phyloP scores from a whole-genome alignment of 1,284 basidiomycete species.

The Malassezia brasiliensis region DNA sequence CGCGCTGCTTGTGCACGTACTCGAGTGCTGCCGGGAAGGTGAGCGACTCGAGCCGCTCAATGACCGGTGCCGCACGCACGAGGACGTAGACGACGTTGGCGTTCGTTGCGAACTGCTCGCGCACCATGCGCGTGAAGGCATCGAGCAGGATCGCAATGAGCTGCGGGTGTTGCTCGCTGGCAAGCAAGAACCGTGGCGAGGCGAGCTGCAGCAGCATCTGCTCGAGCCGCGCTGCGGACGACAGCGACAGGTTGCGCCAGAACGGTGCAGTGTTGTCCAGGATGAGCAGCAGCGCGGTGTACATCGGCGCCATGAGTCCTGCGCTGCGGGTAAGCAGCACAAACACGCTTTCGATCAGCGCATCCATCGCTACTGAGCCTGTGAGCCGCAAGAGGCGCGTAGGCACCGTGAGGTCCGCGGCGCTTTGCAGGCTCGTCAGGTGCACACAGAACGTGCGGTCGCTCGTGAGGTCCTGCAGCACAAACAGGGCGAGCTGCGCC shows the following conservation, averaged over 20 bases:
- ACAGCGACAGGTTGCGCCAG: conserved; percentile 65
- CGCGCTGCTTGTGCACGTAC: neutral
- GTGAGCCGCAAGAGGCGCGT: conserved; percentile 15
- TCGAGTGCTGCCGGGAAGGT: conserved; percentile 53
- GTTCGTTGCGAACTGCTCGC: conserved; percentile 56
- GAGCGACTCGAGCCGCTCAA: conserved; percentile 80
- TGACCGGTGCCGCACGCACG: conserved; percentile 66
- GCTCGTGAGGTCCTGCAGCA: conserved; percentile 79
- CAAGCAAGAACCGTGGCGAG: conserved; percentile 73
- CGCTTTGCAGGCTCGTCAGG: conserved; percentile 26
- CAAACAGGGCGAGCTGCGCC: conserved; percentile 77
- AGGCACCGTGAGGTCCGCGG: conserved; percentile 22
- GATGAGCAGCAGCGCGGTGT: conserved; percentile 68
- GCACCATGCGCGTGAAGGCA: conserved; percentile 73
- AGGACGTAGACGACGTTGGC: conserved; percentile 79
- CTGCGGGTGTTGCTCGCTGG: conserved; percentile 85
- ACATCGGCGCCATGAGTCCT: conserved; percentile 53
- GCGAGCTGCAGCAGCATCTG: conserved; percentile 83
- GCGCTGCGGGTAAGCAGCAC: conserved; percentile 70
- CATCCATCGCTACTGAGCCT: conserved; percentile 24
- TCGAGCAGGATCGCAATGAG: conserved; percentile 87
- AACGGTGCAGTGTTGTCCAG: conserved; percentile 78
- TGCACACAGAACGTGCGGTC: conserved; percentile 62
- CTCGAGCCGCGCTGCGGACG: conserved; percentile 68
- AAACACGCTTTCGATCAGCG: conserved; percentile 63